Conservation (phyloP, 257 asterid species). For the Solanum paucissectum region DNA sequence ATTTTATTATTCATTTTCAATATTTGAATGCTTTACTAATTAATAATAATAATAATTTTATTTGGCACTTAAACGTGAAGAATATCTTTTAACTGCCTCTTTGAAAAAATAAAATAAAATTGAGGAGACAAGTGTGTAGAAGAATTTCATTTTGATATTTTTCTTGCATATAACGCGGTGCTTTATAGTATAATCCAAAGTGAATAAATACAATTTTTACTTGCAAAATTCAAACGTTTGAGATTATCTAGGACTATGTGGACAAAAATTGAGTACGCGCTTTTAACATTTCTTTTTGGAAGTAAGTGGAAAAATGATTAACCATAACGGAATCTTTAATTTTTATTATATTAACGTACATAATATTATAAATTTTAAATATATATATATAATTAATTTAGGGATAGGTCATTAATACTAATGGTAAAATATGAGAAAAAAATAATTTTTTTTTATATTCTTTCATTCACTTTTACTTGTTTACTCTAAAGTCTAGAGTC, state of each 20-base stretch:
- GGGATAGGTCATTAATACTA: background rate
- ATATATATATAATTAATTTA: too few species aligned
- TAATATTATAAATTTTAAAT: background rate
- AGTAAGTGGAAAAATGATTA: background rate
- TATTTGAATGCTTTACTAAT: background rate
- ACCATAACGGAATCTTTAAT: background rate
- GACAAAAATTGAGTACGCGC: conserved; percentile 30
- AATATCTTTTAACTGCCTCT: conserved; percentile 61
- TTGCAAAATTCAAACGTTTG: conserved; percentile 25
- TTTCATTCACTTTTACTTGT: background rate
- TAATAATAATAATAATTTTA: too few species aligned
- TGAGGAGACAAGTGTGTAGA: conserved; percentile 38
- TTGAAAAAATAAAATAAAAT: conserved; percentile 27
- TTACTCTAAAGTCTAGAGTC: background rate
- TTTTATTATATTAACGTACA: background rate
- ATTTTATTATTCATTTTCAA: background rate
- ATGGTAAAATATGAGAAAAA: background rate
- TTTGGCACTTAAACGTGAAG: background rate
- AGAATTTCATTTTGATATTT: conserved; percentile 7
- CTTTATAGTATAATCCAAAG: conserved; percentile 8
- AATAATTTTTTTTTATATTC: too few species aligned
- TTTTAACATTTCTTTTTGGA: background rate
- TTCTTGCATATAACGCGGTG: conserved; percentile 58
- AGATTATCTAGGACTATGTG: conserved; percentile 52
- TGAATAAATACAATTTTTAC: conserved; percentile 1